Evolutionary conservation across 2,329 filamentous ascomycete species (phyloP), one percentile per base, ranked within the genome.

Genomic region (Mollisia scopiformis): DNA sequence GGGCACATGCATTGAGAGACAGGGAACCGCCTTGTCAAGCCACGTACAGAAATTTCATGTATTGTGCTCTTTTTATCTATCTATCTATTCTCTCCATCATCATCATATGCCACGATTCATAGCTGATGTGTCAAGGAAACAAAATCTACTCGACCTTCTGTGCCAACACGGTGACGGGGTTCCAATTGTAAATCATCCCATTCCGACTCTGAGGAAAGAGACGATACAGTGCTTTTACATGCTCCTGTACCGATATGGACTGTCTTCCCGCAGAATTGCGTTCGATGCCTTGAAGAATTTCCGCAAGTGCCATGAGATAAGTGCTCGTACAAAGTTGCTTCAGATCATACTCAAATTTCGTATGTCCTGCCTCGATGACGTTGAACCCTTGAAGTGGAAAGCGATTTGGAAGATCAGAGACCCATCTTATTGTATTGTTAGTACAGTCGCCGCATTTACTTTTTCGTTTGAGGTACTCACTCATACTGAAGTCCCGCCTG

Each of bases 151-250:
- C 35, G 14, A 28, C 31, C 35, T 43, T 55, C 52, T 43, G 33
- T 1, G 35, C 33, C 21, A 55, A n/a, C 10, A 55, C 37, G 10
- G 10, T 28, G 1, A 46, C 19, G 4, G 52, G 52, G 39, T 43
- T 55, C 52, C 37, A 55, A 31, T 55, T 55, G 25, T 55, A 55
- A 2, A 55, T 19, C 52, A 55, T 23, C 14, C 35, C 52, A 35
- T 35, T 8, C 7, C 31, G 11, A n/a, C 14, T 43, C 19, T 43
- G 30, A 5, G 41, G 21, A 4, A 55, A 7, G 16, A 55, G 52
- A 19, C 19, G 19, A 30, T 16, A 28, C 5, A 41, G 23, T 16
- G 16, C n/a, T 35, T 55, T 25, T 25, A 27, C 52, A 5, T 43
- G 35, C n/a, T 43, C 37, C 33, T 13, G 5, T 21, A 55, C 39